Evolutionary conservation across 805 yeast species (phyloP).

Genomic region (Tetrapisispora phaffii): DNA sequence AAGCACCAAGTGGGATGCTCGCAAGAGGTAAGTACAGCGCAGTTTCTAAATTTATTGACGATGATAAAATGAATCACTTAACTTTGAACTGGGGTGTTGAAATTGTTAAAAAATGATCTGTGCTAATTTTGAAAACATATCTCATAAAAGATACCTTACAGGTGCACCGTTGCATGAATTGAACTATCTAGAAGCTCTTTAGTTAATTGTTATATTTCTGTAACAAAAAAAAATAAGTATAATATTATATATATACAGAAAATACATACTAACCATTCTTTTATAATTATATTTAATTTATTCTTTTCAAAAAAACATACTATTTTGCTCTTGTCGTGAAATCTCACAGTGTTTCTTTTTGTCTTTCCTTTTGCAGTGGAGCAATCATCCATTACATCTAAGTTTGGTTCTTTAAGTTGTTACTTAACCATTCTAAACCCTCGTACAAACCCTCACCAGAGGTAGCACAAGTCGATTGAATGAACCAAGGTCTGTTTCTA

Average conservation of each 20-base stretch:
- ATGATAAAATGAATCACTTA: conserved; percentile 67
- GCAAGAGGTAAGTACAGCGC: conserved; percentile 85
- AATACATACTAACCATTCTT: neutral
- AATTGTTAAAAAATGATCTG: conserved; percentile 49
- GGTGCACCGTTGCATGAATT: too few relatives aligned
- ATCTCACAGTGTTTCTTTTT: neutral
- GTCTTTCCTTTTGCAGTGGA: neutral
- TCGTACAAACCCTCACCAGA: conserved; percentile 98
- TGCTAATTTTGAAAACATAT: neutral
- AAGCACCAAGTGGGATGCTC: conserved; percentile 83
- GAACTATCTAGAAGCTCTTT: too few relatives aligned
- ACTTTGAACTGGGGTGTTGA: conserved; percentile 78
- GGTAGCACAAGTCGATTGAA: conserved; percentile 98
- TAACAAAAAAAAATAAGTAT: neutral
- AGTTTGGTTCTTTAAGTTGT: conserved; percentile 68
- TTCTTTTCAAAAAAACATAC: neutral
- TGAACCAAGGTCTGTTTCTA: conserved; percentile 98
- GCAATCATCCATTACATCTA: neutral
- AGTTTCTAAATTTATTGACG: conserved; percentile 73
- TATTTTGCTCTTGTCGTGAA: too few relatives aligned
- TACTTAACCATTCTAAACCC: conserved; percentile 94
- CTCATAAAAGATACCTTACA: neutral
- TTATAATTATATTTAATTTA: neutral
- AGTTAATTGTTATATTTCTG: too few relatives aligned
- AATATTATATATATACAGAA: neutral